Percentiles rank a stretch among this genome's conserved stretches.
Conservation (phyloP, 1,284 basidiomycete species). For the Trametes pubescens region DNA sequence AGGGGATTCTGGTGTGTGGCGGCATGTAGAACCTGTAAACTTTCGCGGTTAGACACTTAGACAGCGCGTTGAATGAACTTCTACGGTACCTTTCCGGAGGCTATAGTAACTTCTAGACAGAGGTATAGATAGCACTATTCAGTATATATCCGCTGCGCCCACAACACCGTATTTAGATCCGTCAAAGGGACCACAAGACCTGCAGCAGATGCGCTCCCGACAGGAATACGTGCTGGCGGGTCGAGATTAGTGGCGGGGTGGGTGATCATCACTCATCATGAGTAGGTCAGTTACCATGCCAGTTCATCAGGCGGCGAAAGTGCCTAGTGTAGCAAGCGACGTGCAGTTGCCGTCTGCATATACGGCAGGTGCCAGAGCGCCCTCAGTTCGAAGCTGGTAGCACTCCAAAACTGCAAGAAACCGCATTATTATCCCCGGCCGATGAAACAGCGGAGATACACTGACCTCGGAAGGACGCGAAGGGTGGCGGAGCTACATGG, state of each 20-base stretch:
- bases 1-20: neutral
- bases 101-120: conserved; percentile 15
- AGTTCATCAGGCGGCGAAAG: too few species aligned
- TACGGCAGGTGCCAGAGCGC: too few species aligned
- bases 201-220: neutral
- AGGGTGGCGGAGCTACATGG: neutral
- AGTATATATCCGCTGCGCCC: conserved; percentile 14
- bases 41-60: conserved; percentile 13
- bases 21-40: neutral
- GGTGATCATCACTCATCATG: neutral
- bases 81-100: conserved; percentile 9
- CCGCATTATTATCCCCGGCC: neutral
- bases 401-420: neutral
- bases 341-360: too few species aligned
- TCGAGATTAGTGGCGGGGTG: too few species aligned
- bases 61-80: neutral
- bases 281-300: too few species aligned
- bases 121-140: conserved; percentile 12
- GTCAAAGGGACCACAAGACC: neutral
- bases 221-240: neutral
- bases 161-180: conserved; percentile 11
- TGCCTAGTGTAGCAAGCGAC: too few species aligned
- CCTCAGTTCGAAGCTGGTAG: neutral
- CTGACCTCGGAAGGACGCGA: conserved; percentile 9
- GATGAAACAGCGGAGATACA: conserved; percentile 9